Percentiles rank a stretch among this genome's conserved stretches.
Conservation (phyloP, 495 filamentous ascomycete genomes). For the Cenococcum geophilum region DNA sequence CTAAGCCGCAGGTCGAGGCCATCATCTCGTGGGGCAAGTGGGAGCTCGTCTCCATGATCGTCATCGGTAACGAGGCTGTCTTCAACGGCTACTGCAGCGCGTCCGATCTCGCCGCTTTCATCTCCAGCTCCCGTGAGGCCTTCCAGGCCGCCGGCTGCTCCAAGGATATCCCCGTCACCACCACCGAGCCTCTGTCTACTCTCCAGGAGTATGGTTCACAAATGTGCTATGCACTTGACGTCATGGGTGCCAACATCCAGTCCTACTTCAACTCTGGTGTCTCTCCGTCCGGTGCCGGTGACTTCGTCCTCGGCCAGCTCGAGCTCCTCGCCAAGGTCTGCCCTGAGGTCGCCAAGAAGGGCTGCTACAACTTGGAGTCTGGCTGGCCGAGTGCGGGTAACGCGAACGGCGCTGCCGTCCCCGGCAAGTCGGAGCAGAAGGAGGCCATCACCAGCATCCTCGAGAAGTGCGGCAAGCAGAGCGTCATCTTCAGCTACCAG, state of each 20-base stretch:
- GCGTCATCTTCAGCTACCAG: constrained; percentile 72
- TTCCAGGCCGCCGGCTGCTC: constrained; percentile 59
- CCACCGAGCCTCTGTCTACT: constrained; percentile 75
- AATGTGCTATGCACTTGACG: constrained; percentile 69
- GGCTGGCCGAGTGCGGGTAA: constrained; percentile 76
- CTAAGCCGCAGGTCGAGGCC: constrained; percentile 59
- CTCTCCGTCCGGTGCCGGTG: constrained; percentile 57
- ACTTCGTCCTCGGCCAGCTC: constrained; percentile 64
- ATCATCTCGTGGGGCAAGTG: constrained; percentile 67
- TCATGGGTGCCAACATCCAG: constrained; percentile 79
- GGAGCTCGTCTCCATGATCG: constrained; percentile 68
- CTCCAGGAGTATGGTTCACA: constrained; percentile 50
- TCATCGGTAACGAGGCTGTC: constrained; percentile 86
- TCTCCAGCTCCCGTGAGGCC: constrained; percentile 42
- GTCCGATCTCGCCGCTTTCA: constrained; percentile 59
- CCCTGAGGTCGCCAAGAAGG: constrained; percentile 44
- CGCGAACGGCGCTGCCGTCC: constrained; percentile 64
- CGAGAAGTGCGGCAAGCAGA: constrained; percentile 49
- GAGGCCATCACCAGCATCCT: constrained; percentile 63
- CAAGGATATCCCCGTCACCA: constrained; percentile 67
- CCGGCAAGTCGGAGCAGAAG: constrained; percentile 60
- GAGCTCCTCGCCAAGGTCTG: constrained; percentile 60
- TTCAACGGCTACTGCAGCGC: constrained; percentile 61
- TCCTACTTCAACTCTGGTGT: constrained; percentile 81
- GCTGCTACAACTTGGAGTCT: constrained; percentile 74